Evolutionary conservation across 1,284 basidiomycete genomes (phyloP).

Genomic region (Pisolithus thermaeus): DNA sequence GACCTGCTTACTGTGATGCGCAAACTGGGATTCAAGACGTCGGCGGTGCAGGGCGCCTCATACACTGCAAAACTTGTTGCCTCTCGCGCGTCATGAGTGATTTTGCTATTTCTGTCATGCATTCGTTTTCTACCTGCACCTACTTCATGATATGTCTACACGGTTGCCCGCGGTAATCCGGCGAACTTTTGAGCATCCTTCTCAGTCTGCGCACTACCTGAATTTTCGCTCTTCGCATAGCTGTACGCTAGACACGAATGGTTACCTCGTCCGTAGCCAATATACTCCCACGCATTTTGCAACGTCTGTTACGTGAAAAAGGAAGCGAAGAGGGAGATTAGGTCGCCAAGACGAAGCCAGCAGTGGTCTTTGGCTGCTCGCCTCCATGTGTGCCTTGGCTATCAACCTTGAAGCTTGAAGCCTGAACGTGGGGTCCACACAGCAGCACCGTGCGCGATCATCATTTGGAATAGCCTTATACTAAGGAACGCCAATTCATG

Average conservation of each 20-base stretch:
- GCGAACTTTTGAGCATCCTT: too few relatives aligned
- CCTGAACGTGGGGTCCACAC: too few relatives aligned
- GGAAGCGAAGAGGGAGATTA: not conserved
- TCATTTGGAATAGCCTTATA: too few relatives aligned
- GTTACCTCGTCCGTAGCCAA: slow-evolving; percentile 10
- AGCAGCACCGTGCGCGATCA: too few relatives aligned
- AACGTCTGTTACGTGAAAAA: not conserved
- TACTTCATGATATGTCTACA: too few relatives aligned
- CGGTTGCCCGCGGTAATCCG: too few relatives aligned
- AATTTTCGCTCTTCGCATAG: slow-evolving; percentile 20
- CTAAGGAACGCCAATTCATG: too few relatives aligned
- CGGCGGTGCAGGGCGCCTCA: slow-evolving; percentile 57
- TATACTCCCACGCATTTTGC: not conserved
- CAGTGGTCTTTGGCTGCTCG: not conserved
- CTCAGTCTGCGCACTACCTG: too few relatives aligned
- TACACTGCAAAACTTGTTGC: slow-evolving; percentile 45
- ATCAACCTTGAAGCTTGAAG: too few relatives aligned
- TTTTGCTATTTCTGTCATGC: slow-evolving; percentile 23
- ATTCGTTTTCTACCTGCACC: slow-evolving; percentile 20
- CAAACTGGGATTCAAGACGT: slow-evolving; percentile 83
- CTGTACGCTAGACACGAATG: slow-evolving; percentile 38
- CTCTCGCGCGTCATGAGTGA: slow-evolving; percentile 29
- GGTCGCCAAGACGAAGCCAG: slow-evolving; percentile 2
- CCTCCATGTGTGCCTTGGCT: too few relatives aligned
- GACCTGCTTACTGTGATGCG: slow-evolving; percentile 78